Base-by-base conservation (phyloP, 352 stramenopile genomes). In the Globisporangium iwayamae region DNA sequence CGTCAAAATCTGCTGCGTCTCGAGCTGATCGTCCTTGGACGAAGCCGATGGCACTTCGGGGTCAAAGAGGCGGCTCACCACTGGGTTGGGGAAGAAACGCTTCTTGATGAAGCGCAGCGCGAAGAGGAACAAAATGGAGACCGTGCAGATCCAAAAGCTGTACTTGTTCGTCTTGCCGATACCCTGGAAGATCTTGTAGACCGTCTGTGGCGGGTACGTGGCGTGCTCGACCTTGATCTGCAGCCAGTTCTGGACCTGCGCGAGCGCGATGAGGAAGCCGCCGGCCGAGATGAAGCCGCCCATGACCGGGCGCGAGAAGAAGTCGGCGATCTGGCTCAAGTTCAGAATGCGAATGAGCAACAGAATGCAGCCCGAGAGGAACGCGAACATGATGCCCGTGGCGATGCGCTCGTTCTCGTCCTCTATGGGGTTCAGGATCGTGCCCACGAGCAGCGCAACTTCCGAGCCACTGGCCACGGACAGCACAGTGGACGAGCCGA, bases 231-330 rank as follows among this genome's bases (percentile, higher is more conserved):
- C 65, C 22, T 73, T 79, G 62, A 96, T 78, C 16, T 80, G 81
- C 52, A 97, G 76, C 54, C 90, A 81, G 63, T 89, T 89, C 55
- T 89, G 87, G 10, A 97, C 64, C 73, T 98, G 88, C n/a, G 84
- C 94, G 34, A 93, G 78, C 30, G 82, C 89, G 73, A 98, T 98
- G 60, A 96, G 82, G 46, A 98, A 74, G 22, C 87, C 86, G 5
- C 85, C 87, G 39, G 76, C 90, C 13, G 81, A 93, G 50, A 94
- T 96, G 69, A 98, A 98, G 38, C 90, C 90, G 11, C 82, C 90
- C 67, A 97, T 83, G 55, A 98, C 89, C 2, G 91, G 87, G 57
- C 94, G 83, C 0, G 83, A 92, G 65, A 97, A 84, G 70, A 98
- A 96, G 52, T 90, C 87, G 20, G 87, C 87, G 47, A 97, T 72